Evolutionary conservation across 2,329 filamentous ascomycete species (phyloP).

Genomic region (Myriosclerotinia curreyana): DNA sequence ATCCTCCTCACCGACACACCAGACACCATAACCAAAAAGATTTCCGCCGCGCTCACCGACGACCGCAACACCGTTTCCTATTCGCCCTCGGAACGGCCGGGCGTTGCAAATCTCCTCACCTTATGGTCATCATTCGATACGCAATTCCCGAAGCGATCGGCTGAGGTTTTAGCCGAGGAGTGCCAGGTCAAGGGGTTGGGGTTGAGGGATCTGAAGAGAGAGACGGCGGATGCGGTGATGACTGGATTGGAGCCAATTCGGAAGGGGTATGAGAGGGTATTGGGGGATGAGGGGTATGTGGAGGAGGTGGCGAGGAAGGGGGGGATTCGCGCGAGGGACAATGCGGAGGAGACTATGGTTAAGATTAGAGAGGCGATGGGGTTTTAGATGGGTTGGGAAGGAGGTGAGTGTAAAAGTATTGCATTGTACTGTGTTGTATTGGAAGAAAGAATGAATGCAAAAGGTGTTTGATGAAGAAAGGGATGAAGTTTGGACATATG

Average conservation of each 20-base stretch:
- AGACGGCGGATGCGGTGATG: constrained; percentile 58
- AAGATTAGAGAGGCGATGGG: constrained; percentile 46
- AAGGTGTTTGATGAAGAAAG: background rate
- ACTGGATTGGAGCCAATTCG: constrained; percentile 53
- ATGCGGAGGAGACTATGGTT: constrained; percentile 52
- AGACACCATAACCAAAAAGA: constrained; percentile 63
- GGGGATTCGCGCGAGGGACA: constrained; percentile 57
- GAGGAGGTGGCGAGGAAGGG: constrained; percentile 58
- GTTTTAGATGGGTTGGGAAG: constrained; percentile 28
- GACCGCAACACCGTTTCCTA: constrained; percentile 65
- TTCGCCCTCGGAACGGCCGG: constrained; percentile 66
- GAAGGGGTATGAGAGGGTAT: constrained; percentile 53
- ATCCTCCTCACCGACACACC: constrained; percentile 77
- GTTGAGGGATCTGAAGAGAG: constrained; percentile 61
- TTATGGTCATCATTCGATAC: constrained; percentile 69
- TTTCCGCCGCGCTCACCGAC: constrained; percentile 76
- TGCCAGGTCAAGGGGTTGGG: constrained; percentile 42
- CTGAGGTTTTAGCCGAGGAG: constrained; percentile 44
- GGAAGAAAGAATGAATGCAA: background rate
- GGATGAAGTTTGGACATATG: background rate
- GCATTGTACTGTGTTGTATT: background rate
- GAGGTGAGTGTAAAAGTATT: no score
- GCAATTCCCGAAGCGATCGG: constrained; percentile 38
- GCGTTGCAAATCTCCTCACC: constrained; percentile 82
- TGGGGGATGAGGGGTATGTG: constrained; percentile 51